Conservation (phyloP, 1,284 basidiomycete genomes). For the Ceratobasidium sp. region DNA sequence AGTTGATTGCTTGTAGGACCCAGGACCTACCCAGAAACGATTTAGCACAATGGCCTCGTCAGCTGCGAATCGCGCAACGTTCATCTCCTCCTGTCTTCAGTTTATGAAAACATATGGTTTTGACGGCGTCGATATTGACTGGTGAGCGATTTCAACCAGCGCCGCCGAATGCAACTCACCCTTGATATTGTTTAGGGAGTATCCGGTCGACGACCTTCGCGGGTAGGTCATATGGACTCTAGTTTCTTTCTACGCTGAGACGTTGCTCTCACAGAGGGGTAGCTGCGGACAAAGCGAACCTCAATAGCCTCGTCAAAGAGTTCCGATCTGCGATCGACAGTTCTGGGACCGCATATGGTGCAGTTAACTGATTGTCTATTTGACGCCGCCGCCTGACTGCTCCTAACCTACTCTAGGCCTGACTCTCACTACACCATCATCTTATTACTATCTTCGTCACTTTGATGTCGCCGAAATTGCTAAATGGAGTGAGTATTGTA, state of each 20-base stretch:
- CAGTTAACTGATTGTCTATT: background rate
- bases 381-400: background rate
- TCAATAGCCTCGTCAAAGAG: conserved; percentile 53
- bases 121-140: conserved; percentile 56
- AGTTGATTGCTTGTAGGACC: background rate
- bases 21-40: conserved; percentile 21
- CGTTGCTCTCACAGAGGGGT: conserved; percentile 47
- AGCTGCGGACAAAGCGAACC: conserved; percentile 53
- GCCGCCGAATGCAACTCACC: background rate
- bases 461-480: conserved; percentile 56
- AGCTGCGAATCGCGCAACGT: conserved; percentile 49
- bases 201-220: conserved; percentile 51
- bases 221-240: background rate
- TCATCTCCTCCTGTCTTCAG: conserved; percentile 52
- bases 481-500: conserved; percentile 33
- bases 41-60: conserved; percentile 54
- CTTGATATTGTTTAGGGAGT: conserved; percentile 48
- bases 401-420: conserved; percentile 27
- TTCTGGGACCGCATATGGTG: conserved; percentile 10
- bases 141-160: conserved; percentile 22
- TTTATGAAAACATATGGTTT: conserved; percentile 54
- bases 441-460: conserved; percentile 58
- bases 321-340: conserved; percentile 52
- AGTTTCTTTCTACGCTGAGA: too few relatives aligned
- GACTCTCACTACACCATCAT: conserved; percentile 55